These are phyloP conservation scores for Arctium lappa DNA, from an alignment of 129 eudicot genomes.

Conservation along the genomic window DNA sequence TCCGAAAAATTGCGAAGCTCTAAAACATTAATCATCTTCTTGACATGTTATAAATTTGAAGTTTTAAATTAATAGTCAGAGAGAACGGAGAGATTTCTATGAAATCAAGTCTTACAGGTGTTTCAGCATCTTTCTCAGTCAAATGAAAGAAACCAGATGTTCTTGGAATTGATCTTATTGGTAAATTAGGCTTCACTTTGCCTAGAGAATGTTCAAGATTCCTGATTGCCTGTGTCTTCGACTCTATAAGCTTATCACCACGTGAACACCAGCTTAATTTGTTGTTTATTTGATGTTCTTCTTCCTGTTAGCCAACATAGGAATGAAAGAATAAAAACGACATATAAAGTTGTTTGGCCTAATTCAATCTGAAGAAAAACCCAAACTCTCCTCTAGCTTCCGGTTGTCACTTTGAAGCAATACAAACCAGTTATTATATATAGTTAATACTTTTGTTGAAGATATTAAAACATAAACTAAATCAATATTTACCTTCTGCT, in stretches of 20 bases:
- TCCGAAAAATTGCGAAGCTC: too few species aligned
- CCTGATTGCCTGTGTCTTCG: background rate
- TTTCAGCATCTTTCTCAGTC: background rate
- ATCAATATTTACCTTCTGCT: conserved; percentile 2
- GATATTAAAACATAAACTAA: background rate
- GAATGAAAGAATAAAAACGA: background rate
- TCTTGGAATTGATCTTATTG: conserved; percentile 3
- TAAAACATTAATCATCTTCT: too few species aligned
- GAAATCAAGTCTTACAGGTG: conserved; percentile 7
- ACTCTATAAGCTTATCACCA: background rate
- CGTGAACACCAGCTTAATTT: background rate
- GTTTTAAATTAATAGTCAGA: too few species aligned
- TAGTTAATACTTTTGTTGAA: too few species aligned
- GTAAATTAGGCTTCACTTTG: conserved; percentile 1
- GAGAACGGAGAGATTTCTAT: too few species aligned
- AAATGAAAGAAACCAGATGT: conserved; percentile 5
- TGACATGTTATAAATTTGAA: too few species aligned
- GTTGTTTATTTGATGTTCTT: background rate
- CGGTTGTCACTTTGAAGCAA: background rate
- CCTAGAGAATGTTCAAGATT: background rate
- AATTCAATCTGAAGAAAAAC: background rate
- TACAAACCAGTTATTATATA: too few species aligned
- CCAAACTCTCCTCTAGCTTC: background rate
- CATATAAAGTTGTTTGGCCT: background rate
- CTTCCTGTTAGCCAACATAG: background rate